A percentile compares a stretch with the other conserved stretches of the same genome.
These are phyloP conservation scores for Coniochaeta ligniaria DNA, from an alignment of 2,329 filamentous ascomycete species.

Conservation along the genomic window DNA sequence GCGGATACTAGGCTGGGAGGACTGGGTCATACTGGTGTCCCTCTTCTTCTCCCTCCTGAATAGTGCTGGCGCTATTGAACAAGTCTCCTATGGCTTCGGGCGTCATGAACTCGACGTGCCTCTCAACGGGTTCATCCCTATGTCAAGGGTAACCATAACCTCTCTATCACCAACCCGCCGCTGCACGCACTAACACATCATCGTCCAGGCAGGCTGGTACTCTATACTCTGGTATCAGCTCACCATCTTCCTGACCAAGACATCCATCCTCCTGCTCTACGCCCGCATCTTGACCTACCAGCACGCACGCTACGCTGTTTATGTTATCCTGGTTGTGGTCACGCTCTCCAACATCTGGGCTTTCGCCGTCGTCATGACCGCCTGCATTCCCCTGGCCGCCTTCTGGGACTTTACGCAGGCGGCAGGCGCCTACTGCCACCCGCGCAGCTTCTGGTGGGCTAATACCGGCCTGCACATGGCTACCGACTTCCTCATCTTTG, in stretches of 20 bases:
- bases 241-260: constrained; percentile 18
- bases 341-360: constrained; percentile 18
- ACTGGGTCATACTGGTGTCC: constrained; percentile 26
- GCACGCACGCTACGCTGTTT: constrained; percentile 18
- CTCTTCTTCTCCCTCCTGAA: constrained; percentile 18
- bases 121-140: neutral
- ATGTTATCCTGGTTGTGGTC: constrained; percentile 13
- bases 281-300: constrained; percentile 15
- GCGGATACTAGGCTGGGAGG: constrained; percentile 25
- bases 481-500: constrained; percentile 17
- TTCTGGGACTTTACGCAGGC: constrained; percentile 15
- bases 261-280: constrained; percentile 17
- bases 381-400: constrained; percentile 19
- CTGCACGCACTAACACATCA: no score
- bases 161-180: no score
- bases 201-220: constrained; percentile 13
- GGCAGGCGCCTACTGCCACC: constrained; percentile 13
- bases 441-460: constrained; percentile 7
- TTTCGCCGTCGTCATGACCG: constrained; percentile 16
- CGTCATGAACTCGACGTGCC: constrained; percentile 4
- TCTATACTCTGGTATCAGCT: constrained; percentile 18
- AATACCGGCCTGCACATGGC: constrained; percentile 15
- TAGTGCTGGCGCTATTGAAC: constrained; percentile 12
- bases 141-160: neutral
- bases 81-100: constrained; percentile 5